Evolutionary conservation across 768 basidiomycete genomes (phyloP).

Genomic region (Suillus plorans): DNA sequence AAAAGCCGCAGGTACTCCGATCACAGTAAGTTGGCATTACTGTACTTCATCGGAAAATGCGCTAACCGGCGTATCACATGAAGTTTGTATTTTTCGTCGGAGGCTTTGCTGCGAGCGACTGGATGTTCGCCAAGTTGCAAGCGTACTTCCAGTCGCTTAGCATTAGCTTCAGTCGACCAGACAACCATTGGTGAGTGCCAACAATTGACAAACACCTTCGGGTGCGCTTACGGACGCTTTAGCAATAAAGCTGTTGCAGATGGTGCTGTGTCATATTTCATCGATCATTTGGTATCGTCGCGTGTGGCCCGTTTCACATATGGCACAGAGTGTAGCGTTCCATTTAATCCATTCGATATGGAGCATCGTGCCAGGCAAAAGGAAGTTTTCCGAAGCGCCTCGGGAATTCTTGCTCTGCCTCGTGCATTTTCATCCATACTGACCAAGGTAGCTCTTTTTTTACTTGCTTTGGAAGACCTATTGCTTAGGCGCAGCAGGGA

Average conservation of each 20-base stretch:
- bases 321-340: slow-evolving; percentile 40
- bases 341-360: slow-evolving; percentile 32
- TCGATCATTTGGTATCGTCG: slow-evolving; percentile 49
- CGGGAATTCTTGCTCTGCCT: slow-evolving; percentile 39
- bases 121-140: slow-evolving; percentile 44
- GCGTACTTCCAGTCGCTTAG: slow-evolving; percentile 36
- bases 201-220: not conserved
- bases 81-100: slow-evolving; percentile 51
- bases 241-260: slow-evolving; percentile 55
- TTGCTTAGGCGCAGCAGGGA: slow-evolving; percentile 29
- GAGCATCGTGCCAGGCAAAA: slow-evolving; percentile 42
- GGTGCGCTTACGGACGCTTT: slow-evolving; percentile 12
- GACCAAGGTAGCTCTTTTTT: slow-evolving; percentile 32
- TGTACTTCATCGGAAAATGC: not conserved
- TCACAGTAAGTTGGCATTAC: slow-evolving; percentile 29
- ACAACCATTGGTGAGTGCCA: slow-evolving; percentile 51
- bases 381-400: slow-evolving; percentile 33
- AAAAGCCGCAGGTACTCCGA: slow-evolving; percentile 26
- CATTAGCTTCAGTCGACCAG: slow-evolving; percentile 48
- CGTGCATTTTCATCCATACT: slow-evolving; percentile 44
- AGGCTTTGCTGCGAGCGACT: slow-evolving; percentile 52
- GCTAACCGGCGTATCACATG: not conserved
- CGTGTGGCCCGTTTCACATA: slow-evolving; percentile 50
- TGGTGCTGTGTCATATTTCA: slow-evolving; percentile 41
- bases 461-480: not conserved